These are phyloP conservation scores for Aphanomyces stellatus DNA, from an alignment of 352 stramenopile species.

Conservation along the genomic window DNA sequence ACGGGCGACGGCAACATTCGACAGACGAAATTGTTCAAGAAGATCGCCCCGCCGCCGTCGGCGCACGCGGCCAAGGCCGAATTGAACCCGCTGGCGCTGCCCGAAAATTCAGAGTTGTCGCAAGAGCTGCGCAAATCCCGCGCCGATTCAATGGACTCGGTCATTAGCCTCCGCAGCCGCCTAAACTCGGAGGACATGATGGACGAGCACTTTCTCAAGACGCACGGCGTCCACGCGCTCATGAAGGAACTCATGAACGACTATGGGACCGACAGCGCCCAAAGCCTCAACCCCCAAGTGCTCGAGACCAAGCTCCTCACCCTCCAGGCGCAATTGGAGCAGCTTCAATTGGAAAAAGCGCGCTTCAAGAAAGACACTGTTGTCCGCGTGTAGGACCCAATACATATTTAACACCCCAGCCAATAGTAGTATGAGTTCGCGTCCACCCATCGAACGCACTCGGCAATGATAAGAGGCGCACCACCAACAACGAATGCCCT, in stretches of 20 bases:
- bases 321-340: constrained; percentile 17
- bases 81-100: constrained; percentile 44
- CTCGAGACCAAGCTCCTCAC: constrained; percentile 13
- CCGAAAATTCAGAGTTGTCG: constrained; percentile 12
- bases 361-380: constrained; percentile 17
- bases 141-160: constrained; percentile 14
- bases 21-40: constrained; percentile 73
- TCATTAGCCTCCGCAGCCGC: constrained; percentile 8
- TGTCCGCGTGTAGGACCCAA: constrained; percentile 8
- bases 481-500: no score
- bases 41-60: constrained; percentile 29
- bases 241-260: constrained; percentile 21
- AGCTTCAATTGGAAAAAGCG: constrained; percentile 10
- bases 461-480: no score
- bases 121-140: constrained; percentile 14
- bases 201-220: constrained; percentile 15
- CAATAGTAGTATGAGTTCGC: no score
- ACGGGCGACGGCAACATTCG: constrained; percentile 46
- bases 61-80: constrained; percentile 72
- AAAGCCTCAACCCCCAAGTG: not conserved
- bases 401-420: constrained; percentile 16
- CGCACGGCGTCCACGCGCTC: constrained; percentile 2
- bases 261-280: not conserved
- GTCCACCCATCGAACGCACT: no score
- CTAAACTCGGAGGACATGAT: constrained; percentile 11